A percentile compares a stretch with the other conserved stretches of the same genome.
Evolutionary conservation across 1,284 basidiomycete species (phyloP).

Genomic region (Caloboletus firmus): DNA sequence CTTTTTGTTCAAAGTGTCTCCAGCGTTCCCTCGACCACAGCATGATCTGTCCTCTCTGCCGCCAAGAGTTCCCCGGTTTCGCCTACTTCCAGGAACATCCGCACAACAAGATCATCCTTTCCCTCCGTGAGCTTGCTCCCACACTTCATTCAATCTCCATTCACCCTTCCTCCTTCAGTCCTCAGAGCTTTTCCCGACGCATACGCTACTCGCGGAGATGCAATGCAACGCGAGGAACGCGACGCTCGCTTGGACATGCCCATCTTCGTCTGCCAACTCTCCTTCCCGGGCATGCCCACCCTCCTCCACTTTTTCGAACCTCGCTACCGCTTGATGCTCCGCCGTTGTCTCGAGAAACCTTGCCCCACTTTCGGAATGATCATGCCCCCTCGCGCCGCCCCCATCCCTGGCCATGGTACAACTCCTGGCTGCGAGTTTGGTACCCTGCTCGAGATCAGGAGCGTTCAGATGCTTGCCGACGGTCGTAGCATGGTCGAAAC

Average conservation of each 20-base stretch:
- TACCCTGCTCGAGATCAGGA: conserved; percentile 89
- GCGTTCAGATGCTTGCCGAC: conserved; percentile 85
- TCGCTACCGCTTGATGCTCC: conserved; percentile 88
- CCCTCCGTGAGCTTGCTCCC: conserved; percentile 56
- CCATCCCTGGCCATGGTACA: conserved; percentile 37
- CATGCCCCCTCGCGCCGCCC: conserved; percentile 51
- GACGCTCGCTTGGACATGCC: conserved; percentile 82
- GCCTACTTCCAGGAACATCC: conserved; percentile 82
- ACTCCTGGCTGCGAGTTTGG: conserved; percentile 74
- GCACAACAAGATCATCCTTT: conserved; percentile 63
- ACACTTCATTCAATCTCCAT: conserved; percentile 2
- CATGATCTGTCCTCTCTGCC: conserved; percentile 81
- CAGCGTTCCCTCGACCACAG: conserved; percentile 88
- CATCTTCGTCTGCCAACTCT: conserved; percentile 87
- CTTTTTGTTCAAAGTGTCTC: conserved; percentile 88
- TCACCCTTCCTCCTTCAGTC: conserved; percentile 44
- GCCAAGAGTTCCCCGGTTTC: conserved; percentile 72
- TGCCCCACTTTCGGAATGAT: conserved; percentile 89
- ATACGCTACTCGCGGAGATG: conserved; percentile 54
- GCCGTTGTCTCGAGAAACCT: conserved; percentile 79
- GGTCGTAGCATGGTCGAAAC: conserved; percentile 90
- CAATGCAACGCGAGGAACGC: conserved; percentile 74
- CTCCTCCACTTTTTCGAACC: conserved; percentile 93
- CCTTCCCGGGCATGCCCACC: conserved; percentile 89
- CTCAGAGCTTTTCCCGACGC: conserved; percentile 60